Conservation (phyloP, 345 rosid genomes). For the Brassica juncea region DNA sequence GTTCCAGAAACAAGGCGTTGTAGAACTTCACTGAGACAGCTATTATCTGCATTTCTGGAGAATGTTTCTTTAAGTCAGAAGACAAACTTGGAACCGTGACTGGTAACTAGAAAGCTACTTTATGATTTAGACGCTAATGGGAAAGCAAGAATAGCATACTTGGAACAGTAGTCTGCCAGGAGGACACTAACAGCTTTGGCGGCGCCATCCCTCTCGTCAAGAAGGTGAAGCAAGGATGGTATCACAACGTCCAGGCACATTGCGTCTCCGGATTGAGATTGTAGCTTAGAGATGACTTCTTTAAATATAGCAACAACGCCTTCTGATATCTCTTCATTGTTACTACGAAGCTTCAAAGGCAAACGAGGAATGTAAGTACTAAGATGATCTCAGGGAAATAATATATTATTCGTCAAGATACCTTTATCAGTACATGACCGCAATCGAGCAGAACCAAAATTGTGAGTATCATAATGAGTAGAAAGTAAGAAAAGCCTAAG, state of each 20-base stretch:
- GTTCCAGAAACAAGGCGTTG: constrained; percentile 68
- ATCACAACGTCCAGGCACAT: constrained; percentile 58
- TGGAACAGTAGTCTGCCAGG: constrained; percentile 73
- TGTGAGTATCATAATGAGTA: constrained; percentile 8
- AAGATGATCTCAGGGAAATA: constrained; percentile 8
- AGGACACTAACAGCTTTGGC: constrained; percentile 73
- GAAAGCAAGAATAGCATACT: constrained; percentile 48
- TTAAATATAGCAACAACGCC: constrained; percentile 67
- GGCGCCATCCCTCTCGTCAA: constrained; percentile 83
- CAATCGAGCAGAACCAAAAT: constrained; percentile 15
- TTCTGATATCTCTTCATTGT: constrained; percentile 69
- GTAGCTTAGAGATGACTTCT: constrained; percentile 57
- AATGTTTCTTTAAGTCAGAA: constrained; percentile 44
- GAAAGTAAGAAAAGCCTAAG: constrained; percentile 5
- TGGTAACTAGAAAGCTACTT: neutral
- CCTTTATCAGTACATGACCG: neutral
- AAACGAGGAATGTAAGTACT: constrained; percentile 30
- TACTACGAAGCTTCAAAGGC: constrained; percentile 62
- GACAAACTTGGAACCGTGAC: neutral
- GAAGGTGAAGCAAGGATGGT: constrained; percentile 67
- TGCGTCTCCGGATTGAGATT: constrained; percentile 50
- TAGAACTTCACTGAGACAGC: constrained; percentile 68
- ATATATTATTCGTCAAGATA: neutral
- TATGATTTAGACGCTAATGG: neutral
- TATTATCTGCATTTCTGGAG: constrained; percentile 55